A percentile compares a stretch with the other conserved stretches of the same genome.
These are phyloP conservation scores for Asterionellopsis glacialis DNA, from an alignment of 108 stramenopile species.

Conservation along the genomic window DNA sequence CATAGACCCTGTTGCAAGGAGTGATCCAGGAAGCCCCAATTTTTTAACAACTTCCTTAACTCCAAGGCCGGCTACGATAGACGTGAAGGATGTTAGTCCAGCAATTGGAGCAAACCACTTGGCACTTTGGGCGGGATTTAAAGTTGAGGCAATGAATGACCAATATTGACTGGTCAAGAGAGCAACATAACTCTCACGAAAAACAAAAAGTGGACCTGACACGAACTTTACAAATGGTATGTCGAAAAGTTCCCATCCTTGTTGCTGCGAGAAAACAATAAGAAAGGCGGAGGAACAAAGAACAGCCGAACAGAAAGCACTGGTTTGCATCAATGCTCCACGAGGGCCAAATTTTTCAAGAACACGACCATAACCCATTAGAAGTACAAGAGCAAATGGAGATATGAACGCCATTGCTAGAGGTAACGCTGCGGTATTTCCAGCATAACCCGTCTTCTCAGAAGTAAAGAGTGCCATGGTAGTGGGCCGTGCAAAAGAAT, in stretches of 20 bases:
- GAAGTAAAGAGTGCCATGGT: constrained; percentile 77
- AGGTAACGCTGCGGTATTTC: constrained; percentile 51
- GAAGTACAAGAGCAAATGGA: constrained; percentile 48
- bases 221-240: constrained; percentile 51
- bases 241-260: not conserved
- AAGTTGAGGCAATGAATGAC: constrained; percentile 72
- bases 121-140: constrained; percentile 66
- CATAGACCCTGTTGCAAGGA: constrained; percentile 53
- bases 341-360: constrained; percentile 59
- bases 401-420: constrained; percentile 73
- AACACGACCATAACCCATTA: constrained; percentile 47
- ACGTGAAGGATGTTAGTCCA: constrained; percentile 64
- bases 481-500: constrained; percentile 68
- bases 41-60: constrained; percentile 41
- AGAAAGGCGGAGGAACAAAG: constrained; percentile 32
- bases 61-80: constrained; percentile 58
- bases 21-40: constrained; percentile 47
- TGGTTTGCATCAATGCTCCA: constrained; percentile 49
- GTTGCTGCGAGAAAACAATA: constrained; percentile 27
- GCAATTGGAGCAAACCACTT: constrained; percentile 77
- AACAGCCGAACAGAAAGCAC: constrained; percentile 38
- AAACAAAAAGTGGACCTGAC: constrained; percentile 59
- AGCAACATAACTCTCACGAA: constrained; percentile 78
- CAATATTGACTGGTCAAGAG: constrained; percentile 78
- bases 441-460: constrained; percentile 52